These are phyloP conservation scores for Skeletonema tropicum DNA, from an alignment of 108 stramenopile genomes.

Conservation along the genomic window DNA sequence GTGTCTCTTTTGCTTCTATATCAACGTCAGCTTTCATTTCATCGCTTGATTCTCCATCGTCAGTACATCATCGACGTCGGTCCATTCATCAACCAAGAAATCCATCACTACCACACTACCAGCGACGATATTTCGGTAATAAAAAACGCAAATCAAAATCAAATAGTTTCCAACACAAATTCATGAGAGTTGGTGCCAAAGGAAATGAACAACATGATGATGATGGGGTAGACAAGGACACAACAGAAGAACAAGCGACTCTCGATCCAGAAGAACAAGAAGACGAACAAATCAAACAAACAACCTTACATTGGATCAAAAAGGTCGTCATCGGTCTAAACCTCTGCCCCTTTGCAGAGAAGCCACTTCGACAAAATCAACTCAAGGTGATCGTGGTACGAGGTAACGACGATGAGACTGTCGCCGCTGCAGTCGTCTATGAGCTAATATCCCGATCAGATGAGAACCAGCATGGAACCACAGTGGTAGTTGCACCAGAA, in stretches of 20 bases:
- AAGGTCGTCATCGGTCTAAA: slow-evolving; percentile 72
- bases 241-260: not conserved
- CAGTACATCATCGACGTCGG: not conserved
- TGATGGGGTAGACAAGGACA: not conserved
- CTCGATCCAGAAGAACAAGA: slow-evolving; percentile 5
- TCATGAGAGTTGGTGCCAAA: not conserved
- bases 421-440: slow-evolving; percentile 49
- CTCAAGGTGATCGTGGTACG: slow-evolving; percentile 53
- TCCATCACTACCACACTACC: not conserved
- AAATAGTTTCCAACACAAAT: not conserved
- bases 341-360: slow-evolving; percentile 84
- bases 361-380: slow-evolving; percentile 48
- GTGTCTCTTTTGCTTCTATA: not conserved
- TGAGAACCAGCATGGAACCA: slow-evolving; percentile 52
- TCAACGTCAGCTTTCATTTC: not conserved
- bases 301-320: slow-evolving; percentile 69
- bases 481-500: slow-evolving; percentile 78
- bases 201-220: not conserved
- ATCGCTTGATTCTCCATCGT: not conserved
- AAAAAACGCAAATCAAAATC: not conserved
- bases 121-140: not conserved
- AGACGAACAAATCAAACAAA: slow-evolving; percentile 42
- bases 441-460: slow-evolving; percentile 48
- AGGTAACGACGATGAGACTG: slow-evolving; percentile 54
- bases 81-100: not conserved